A percentile compares a stretch with the other conserved stretches of the same genome.
phyloP scores from a whole-genome alignment of 306 rosid species.

The Alnus rubra region DNA sequence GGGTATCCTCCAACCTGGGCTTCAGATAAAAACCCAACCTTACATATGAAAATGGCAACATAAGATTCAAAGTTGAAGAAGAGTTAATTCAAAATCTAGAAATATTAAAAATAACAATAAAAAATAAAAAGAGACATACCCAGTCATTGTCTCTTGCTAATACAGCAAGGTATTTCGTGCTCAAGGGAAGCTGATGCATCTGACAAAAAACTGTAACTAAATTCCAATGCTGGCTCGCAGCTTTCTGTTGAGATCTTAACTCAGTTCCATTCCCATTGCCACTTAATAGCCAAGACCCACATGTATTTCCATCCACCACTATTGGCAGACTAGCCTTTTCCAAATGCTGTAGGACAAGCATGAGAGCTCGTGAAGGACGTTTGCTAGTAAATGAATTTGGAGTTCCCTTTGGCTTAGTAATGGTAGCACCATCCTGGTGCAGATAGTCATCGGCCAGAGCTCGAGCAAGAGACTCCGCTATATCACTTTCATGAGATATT shows the following conservation, averaged over 20 bases:
- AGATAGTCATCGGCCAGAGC: conserved; percentile 84
- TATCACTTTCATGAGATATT: conserved; percentile 64
- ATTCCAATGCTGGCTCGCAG: conserved; percentile 90
- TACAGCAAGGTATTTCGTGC: conserved; percentile 81
- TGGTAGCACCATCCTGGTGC: conserved; percentile 55
- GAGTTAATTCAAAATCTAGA: conserved; percentile 15
- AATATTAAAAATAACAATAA: conserved; percentile 16
- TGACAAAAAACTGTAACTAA: conserved; percentile 82
- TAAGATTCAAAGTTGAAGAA: conserved; percentile 18
- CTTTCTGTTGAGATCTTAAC: conserved; percentile 83
- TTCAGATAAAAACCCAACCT: conserved; percentile 94
- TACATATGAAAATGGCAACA: conserved; percentile 32
- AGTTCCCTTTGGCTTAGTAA: conserved; percentile 40
- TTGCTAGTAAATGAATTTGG: conserved; percentile 34
- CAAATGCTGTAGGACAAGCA: conserved; percentile 73
- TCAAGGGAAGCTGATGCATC: conserved; percentile 82
- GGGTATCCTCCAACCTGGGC: conserved; percentile 92
- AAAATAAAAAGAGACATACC: conserved; percentile 47
- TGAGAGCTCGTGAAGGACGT: conserved; percentile 67
- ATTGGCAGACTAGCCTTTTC: conserved; percentile 80
- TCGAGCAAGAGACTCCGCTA: conserved; percentile 74
- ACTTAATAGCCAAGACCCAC: conserved; percentile 83
- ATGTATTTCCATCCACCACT: conserved; percentile 63
- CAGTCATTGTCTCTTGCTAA: conserved; percentile 94
- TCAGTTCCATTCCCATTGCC: conserved; percentile 80